Evolutionary conservation across 2,329 filamentous ascomycete species (phyloP).

Genomic region (Raffaelea ambrosiae): DNA sequence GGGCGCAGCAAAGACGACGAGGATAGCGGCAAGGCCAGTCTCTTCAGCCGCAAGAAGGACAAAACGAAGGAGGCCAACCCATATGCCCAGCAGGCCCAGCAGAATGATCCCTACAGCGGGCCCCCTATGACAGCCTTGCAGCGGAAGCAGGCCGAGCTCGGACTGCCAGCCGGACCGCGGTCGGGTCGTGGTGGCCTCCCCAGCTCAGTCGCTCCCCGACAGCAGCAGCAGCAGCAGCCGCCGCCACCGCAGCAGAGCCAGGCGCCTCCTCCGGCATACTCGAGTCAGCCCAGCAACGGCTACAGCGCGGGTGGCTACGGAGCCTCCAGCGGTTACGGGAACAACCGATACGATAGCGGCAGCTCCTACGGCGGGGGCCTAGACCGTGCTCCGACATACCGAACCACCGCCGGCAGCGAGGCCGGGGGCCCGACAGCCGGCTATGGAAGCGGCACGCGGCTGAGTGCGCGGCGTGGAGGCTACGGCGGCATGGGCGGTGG

Average conservation of each 20-base stretch:
- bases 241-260: no score
- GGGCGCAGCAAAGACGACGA: conserved; percentile 42
- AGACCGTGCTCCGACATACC: conserved; percentile 11
- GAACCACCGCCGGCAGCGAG: conserved; percentile 11
- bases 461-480: conserved; percentile 37
- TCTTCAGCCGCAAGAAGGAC: conserved; percentile 47
- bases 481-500: conserved; percentile 51
- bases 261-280: neutral
- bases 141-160: conserved; percentile 19
- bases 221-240: no score
- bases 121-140: conserved; percentile 40
- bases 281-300: conserved; percentile 19
- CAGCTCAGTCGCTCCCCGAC: conserved; percentile 11
- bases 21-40: conserved; percentile 37
- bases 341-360: conserved; percentile 41
- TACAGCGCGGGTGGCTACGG: conserved; percentile 49
- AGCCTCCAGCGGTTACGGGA: conserved; percentile 40
- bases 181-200: conserved; percentile 25
- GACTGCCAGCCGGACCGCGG: conserved; percentile 3
- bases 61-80: conserved; percentile 38
- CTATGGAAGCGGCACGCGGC: conserved; percentile 13
- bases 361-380: conserved; percentile 8
- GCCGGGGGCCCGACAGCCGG: conserved; percentile 1
- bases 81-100: conserved; percentile 41
- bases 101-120: conserved; percentile 43